phyloP scores from a whole-genome alignment of 768 basidiomycete species.

The Trametes elegans region DNA sequence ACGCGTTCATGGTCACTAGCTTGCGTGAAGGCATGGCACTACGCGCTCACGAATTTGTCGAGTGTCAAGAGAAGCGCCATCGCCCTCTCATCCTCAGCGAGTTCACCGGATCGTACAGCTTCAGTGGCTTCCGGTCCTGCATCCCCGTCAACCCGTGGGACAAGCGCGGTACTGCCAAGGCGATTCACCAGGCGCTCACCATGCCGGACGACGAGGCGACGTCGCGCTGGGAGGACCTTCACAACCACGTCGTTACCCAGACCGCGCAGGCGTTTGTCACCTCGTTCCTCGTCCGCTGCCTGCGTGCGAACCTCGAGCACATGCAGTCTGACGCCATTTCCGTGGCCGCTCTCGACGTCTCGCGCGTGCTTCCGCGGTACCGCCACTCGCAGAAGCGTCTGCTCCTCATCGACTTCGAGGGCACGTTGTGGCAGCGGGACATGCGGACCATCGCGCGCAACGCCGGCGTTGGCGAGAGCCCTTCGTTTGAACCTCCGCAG shows the following conservation, averaged over 20 bases:
- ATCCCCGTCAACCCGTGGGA: constrained; percentile 89
- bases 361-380: constrained; percentile 62
- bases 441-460: constrained; percentile 29
- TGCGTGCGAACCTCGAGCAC: constrained; percentile 74
- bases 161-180: constrained; percentile 76
- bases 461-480: constrained; percentile 8
- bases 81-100: constrained; percentile 79
- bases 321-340: constrained; percentile 35
- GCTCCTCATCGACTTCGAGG: constrained; percentile 76
- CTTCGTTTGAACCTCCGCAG: constrained; percentile 37
- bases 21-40: constrained; percentile 89
- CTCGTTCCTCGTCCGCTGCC: constrained; percentile 71
- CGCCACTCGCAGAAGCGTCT: constrained; percentile 63
- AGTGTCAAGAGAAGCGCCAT: constrained; percentile 71
- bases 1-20: constrained; percentile 83
- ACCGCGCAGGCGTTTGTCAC: constrained; percentile 83
- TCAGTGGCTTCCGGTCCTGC: constrained; percentile 83
- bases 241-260: constrained; percentile 83
- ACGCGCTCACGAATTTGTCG: constrained; percentile 79
- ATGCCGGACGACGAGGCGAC: constrained; percentile 74
- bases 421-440: constrained; percentile 71
- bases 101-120: constrained; percentile 87
- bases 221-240: constrained; percentile 82
- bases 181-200: constrained; percentile 73
- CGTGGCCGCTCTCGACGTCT: constrained; percentile 43